Conservation (phyloP, 2,329 filamentous ascomycete species). For the Talaromyces amestolkiae region DNA sequence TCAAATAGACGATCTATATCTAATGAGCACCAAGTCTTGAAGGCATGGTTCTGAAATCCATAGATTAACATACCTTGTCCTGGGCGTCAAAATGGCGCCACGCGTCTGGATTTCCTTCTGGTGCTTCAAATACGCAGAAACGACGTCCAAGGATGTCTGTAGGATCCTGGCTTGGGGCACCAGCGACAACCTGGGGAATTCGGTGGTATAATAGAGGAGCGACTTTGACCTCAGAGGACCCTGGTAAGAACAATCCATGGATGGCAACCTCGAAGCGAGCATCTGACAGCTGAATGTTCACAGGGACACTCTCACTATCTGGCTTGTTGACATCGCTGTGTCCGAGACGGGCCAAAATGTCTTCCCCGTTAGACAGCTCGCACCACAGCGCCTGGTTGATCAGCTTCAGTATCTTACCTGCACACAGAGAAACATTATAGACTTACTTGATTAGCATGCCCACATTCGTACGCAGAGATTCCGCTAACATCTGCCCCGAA, state of each 20-base stretch:
- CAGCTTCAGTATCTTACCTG: not conserved
- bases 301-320: not conserved
- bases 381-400: not conserved
- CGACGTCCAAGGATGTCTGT: conserved; percentile 5
- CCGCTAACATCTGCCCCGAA: not conserved
- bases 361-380: not conserved
- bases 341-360: not conserved
- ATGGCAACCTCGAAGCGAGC: not conserved
- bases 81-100: not conserved
- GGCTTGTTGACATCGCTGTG: not conserved
- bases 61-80: not conserved
- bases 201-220: not conserved
- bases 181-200: not conserved
- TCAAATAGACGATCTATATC: not conserved
- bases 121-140: not conserved
- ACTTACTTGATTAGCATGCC: not conserved
- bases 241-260: not conserved
- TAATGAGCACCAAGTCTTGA: not conserved
- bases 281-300: not conserved
- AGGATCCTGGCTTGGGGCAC: not conserved
- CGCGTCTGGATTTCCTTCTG: not conserved
- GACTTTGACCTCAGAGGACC: not conserved
- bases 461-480: not conserved
- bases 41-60: not conserved
- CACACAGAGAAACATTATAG: not conserved